Evolutionary conservation across 345 rosid species (phyloP).

Genomic region (Psidium guajava): DNA sequence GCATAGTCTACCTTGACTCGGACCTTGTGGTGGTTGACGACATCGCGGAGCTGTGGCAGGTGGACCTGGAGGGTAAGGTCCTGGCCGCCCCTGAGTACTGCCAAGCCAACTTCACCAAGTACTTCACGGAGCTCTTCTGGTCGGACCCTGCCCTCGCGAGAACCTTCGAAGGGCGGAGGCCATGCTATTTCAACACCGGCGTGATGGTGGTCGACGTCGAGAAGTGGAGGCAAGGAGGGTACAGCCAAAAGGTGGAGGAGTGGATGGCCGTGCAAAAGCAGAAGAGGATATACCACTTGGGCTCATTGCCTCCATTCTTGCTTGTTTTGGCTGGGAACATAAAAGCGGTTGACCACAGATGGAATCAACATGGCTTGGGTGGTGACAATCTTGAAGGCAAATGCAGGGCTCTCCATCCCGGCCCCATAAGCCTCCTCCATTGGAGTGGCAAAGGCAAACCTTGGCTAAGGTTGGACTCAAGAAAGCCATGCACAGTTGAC

Average conservation of each 20-base stretch:
- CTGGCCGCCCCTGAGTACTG: conserved; percentile 41
- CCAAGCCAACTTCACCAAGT: conserved; percentile 33
- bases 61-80: conserved; percentile 32
- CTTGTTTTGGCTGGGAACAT: conserved; percentile 44
- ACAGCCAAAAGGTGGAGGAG: conserved; percentile 31
- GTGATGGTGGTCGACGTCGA: conserved; percentile 42
- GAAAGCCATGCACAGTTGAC: conserved; percentile 40
- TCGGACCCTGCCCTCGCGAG: conserved; percentile 8
- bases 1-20: conserved; percentile 37
- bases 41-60: conserved; percentile 33
- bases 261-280: conserved; percentile 50
- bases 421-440: conserved; percentile 46
- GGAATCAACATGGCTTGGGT: conserved; percentile 54
- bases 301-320: conserved; percentile 48
- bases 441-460: conserved; percentile 62
- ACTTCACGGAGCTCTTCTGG: conserved; percentile 36
- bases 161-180: conserved; percentile 21
- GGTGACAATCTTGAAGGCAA: conserved; percentile 38
- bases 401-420: conserved; percentile 39
- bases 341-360: conserved; percentile 37
- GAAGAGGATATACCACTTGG: conserved; percentile 41
- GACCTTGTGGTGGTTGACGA: conserved; percentile 45
- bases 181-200: conserved; percentile 43
- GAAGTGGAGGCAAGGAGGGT: conserved; percentile 36
- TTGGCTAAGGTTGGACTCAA: conserved; percentile 39